These are phyloP conservation scores for Leptographium procerum DNA, from an alignment of 2,329 filamentous ascomycete genomes.

Conservation along the genomic window DNA sequence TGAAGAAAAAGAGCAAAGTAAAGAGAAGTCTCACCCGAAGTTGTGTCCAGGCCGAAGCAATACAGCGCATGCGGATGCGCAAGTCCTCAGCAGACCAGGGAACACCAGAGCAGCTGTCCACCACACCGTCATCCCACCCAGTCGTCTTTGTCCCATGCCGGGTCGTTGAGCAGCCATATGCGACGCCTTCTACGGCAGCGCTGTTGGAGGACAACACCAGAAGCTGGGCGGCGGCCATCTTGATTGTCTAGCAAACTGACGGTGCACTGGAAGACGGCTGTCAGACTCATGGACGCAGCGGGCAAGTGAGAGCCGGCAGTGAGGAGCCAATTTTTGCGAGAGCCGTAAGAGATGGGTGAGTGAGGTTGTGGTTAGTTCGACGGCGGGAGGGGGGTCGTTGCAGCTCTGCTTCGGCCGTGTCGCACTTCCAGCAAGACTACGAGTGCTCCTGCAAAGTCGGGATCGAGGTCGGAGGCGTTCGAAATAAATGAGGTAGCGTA, in stretches of 20 bases:
- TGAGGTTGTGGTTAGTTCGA: not conserved
- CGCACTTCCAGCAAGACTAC: not conserved
- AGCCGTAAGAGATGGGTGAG: not conserved
- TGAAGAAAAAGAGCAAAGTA: not conserved
- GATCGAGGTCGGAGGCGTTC: not conserved
- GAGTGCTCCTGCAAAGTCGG: not conserved
- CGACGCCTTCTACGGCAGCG: slow-evolving; percentile 26
- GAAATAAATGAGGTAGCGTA: not conserved
- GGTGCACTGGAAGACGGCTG: slow-evolving; percentile 26
- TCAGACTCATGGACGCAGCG: slow-evolving; percentile 42
- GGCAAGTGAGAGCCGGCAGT: slow-evolving; percentile 10
- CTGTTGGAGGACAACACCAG: slow-evolving; percentile 27
- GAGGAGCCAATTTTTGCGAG: not conserved
- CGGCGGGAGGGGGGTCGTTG: not conserved
- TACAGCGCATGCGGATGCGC: slow-evolving; percentile 23
- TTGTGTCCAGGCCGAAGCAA: slow-evolving; percentile 30
- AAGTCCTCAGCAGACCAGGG: slow-evolving; percentile 16
- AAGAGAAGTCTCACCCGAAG: slow-evolving; percentile 13
- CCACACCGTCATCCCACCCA: slow-evolving; percentile 23
- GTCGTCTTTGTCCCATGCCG: slow-evolving; percentile 21
- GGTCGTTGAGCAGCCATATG: slow-evolving; percentile 25
- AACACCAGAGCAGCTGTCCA: slow-evolving; percentile 2
- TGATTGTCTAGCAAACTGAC: slow-evolving; percentile 32
- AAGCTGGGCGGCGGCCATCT: slow-evolving; percentile 43
- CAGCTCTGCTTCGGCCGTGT: not conserved